Conservation (phyloP, 306 rosid species). For the Ormosia emarginata region DNA sequence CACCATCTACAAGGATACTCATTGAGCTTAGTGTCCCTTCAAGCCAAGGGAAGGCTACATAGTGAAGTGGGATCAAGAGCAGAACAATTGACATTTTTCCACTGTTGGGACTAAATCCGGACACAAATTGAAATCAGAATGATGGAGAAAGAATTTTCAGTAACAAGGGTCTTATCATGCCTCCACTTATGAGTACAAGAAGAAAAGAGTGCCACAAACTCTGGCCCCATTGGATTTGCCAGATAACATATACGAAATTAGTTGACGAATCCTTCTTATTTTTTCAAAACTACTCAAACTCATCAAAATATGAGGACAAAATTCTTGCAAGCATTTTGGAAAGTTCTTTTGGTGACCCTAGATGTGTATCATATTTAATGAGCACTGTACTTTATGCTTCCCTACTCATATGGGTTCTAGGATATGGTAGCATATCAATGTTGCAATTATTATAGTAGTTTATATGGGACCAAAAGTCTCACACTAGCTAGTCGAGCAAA, state of each 20-base stretch:
- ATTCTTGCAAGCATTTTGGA: constrained; percentile 9
- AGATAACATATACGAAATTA: background rate
- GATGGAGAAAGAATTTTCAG: background rate
- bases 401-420: background rate
- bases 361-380: background rate
- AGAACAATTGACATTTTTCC: constrained; percentile 2
- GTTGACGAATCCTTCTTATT: background rate
- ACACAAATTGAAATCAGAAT: background rate
- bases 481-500: background rate
- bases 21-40: constrained; percentile 12
- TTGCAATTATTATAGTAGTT: constrained; percentile 16
- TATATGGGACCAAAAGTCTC: background rate
- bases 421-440: constrained; percentile 20
- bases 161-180: background rate
- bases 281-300: background rate
- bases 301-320: background rate
- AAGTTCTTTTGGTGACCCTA: background rate
- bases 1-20: background rate
- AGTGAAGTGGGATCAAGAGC: constrained; percentile 6
- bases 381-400: constrained; percentile 11
- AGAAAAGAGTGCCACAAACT: constrained; percentile 21
- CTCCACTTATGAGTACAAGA: constrained; percentile 1
- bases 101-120: background rate
- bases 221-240: background rate
- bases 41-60: constrained; percentile 20